These are phyloP conservation scores for Tylopilus subfusipes DNA, from an alignment of 768 basidiomycete species.

Conservation along the genomic window DNA sequence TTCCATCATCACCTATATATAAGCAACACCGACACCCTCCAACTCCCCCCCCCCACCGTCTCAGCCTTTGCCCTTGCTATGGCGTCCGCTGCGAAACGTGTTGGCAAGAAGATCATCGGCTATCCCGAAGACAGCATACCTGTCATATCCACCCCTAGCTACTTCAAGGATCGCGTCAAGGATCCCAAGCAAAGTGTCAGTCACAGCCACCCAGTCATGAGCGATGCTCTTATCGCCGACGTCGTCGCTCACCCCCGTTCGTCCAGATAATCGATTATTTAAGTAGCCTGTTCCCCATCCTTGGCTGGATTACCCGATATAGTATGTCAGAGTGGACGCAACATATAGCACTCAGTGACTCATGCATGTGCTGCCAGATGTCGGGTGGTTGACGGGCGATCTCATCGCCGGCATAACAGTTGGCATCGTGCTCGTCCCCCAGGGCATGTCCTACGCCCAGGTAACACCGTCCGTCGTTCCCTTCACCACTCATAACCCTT, in stretches of 20 bases:
- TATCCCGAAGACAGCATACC: conserved; percentile 60
- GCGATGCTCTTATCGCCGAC: too few relatives aligned
- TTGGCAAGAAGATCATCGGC: conserved; percentile 56
- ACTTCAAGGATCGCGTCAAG: conserved; percentile 37
- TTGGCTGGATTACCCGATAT: conserved; percentile 84
- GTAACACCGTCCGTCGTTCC: conserved; percentile 33
- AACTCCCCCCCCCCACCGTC: too few relatives aligned
- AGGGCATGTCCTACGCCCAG: conserved; percentile 86
- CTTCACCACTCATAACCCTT: background rate
- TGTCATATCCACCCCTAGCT: conserved; percentile 57
- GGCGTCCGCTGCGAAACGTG: conserved; percentile 40
- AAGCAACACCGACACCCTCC: too few relatives aligned
- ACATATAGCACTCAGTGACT: too few relatives aligned
- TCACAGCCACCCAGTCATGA: too few relatives aligned
- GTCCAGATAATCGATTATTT: conserved; percentile 64
- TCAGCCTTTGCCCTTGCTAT: conserved; percentile 33
- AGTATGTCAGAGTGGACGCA: conserved; percentile 39
- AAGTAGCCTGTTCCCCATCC: conserved; percentile 73
- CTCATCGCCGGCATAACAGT: conserved; percentile 90
- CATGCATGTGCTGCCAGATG: conserved; percentile 39
- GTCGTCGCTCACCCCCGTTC: background rate
- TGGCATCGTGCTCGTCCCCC: conserved; percentile 93
- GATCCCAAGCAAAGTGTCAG: conserved; percentile 51
- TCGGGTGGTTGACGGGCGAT: conserved; percentile 83
- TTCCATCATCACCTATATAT: too few relatives aligned